A percentile compares a stretch with the other conserved stretches of the same genome.
phyloP scores from a whole-genome alignment of 2,329 filamentous ascomycete genomes.

The Epichloe festucae region DNA sequence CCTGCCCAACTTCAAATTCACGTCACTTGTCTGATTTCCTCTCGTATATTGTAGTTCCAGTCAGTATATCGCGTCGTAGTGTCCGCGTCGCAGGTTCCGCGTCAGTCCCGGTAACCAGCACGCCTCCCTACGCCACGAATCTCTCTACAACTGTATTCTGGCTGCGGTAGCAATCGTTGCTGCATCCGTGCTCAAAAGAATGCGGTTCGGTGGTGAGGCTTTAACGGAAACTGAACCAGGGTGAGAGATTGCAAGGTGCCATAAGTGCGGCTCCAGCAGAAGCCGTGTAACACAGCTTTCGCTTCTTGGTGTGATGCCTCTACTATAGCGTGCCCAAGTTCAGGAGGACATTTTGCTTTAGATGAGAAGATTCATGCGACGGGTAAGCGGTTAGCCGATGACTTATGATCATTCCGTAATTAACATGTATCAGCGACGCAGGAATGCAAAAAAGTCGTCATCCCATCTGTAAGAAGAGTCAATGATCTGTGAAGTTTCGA shows the following conservation, averaged over 20 bases:
- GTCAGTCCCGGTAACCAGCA: no score
- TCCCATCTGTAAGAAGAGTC: no score
- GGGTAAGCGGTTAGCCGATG: not conserved
- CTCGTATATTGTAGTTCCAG: no score
- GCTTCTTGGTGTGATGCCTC: constrained; percentile 43
- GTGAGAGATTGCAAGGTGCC: constrained; percentile 40
- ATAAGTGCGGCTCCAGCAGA: constrained; percentile 43
- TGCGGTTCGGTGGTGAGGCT: constrained; percentile 49
- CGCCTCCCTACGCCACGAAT: no score
- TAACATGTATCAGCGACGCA: not conserved
- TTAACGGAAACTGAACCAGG: constrained; percentile 57
- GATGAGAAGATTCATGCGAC: not conserved
- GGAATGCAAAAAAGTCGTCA: not conserved
- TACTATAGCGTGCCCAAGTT: not conserved
- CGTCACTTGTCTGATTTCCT: no score
- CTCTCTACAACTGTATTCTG: constrained; percentile 55
- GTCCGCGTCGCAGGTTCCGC: no score
- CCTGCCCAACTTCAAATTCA: no score
- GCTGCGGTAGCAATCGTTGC: constrained; percentile 50
- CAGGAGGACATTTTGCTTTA: not conserved
- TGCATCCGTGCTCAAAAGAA: constrained; percentile 48
- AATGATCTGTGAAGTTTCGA: not conserved
- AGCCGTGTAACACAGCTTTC: constrained; percentile 47
- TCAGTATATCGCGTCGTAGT: no score
- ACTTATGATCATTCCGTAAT: not conserved